These are phyloP conservation scores for Daldinia childiae DNA, from an alignment of 495 filamentous ascomycete genomes.

Conservation along the genomic window DNA sequence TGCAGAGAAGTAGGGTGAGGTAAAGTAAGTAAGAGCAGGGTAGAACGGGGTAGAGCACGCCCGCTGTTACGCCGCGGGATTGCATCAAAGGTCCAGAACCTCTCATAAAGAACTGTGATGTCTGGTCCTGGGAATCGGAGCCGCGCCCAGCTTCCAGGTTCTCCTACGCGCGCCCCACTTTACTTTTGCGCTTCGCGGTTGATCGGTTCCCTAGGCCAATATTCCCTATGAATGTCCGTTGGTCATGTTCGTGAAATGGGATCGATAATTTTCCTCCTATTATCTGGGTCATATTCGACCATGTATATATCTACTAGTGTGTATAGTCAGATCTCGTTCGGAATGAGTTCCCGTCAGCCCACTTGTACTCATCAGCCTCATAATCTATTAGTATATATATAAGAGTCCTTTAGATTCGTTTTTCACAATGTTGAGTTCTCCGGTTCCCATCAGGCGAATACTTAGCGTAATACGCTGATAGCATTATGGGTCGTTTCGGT, in stretches of 20 bases:
- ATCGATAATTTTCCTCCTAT: constrained; percentile 22
- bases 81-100: constrained; percentile 19
- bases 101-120: not conserved
- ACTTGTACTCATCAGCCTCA: constrained; percentile 16
- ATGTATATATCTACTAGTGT: not conserved
- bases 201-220: constrained; percentile 6
- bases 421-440: constrained; percentile 4
- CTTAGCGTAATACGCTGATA: constrained; percentile 15
- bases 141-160: constrained; percentile 26
- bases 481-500: constrained; percentile 37
- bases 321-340: constrained; percentile 20
- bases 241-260: not conserved
- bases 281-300: not conserved
- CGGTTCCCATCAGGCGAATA: constrained; percentile 2
- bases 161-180: constrained; percentile 14
- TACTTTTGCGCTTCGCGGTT: not conserved
- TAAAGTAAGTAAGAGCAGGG: not conserved
- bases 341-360: constrained; percentile 25
- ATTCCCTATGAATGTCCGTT: not conserved
- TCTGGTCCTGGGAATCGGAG: constrained; percentile 27
- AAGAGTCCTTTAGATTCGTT: not conserved
- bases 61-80: constrained; percentile 10
- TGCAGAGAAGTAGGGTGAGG: not conserved
- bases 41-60: not conserved
- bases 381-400: constrained; percentile 17